phyloP scores from a whole-genome alignment of 305 asterid genomes.

The Plantago rigida region DNA sequence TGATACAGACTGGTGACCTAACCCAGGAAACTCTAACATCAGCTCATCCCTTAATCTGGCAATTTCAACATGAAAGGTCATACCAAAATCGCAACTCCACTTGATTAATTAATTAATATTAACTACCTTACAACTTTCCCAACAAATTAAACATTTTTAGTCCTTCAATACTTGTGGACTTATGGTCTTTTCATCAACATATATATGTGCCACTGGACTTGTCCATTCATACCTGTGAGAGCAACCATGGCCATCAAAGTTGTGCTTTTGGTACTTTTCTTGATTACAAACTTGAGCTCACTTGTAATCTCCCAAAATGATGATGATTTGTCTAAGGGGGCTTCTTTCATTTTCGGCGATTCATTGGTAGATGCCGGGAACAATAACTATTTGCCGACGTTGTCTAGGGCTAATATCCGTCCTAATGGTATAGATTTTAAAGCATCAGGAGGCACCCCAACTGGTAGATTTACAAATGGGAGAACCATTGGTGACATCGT shows the following conservation, averaged over 20 bases:
- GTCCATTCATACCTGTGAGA: conserved; percentile 10
- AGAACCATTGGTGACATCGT: conserved; percentile 82
- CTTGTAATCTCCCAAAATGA: conserved; percentile 33
- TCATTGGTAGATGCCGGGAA: conserved; percentile 90
- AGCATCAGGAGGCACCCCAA: conserved; percentile 72
- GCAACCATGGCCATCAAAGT: conserved; percentile 35
- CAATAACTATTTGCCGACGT: conserved; percentile 58
- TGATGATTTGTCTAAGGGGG: conserved; percentile 48
- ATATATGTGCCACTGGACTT: conserved; percentile 21
- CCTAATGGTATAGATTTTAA: conserved; percentile 82
- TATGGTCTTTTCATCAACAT: conserved; percentile 5
- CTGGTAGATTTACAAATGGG: conserved; percentile 79
- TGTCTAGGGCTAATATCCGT: conserved; percentile 61
- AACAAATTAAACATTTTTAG: conserved; percentile 3
- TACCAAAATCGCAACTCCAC: conserved; percentile 29
- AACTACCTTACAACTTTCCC: conserved; percentile 30
- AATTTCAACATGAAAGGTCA: conserved; percentile 1
- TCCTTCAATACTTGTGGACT: conserved; percentile 4
- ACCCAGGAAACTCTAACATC: conserved; percentile 31
- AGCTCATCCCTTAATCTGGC: conserved; percentile 7
- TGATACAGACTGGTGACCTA: conserved; percentile 44
- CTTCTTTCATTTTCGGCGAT: conserved; percentile 81
- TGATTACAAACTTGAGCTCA: conserved; percentile 25
- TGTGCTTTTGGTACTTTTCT: conserved; percentile 25
- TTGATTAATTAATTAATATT: conserved; percentile 9